Base-by-base conservation (phyloP, 345 rosid genomes). In the Combretum micranthum region DNA sequence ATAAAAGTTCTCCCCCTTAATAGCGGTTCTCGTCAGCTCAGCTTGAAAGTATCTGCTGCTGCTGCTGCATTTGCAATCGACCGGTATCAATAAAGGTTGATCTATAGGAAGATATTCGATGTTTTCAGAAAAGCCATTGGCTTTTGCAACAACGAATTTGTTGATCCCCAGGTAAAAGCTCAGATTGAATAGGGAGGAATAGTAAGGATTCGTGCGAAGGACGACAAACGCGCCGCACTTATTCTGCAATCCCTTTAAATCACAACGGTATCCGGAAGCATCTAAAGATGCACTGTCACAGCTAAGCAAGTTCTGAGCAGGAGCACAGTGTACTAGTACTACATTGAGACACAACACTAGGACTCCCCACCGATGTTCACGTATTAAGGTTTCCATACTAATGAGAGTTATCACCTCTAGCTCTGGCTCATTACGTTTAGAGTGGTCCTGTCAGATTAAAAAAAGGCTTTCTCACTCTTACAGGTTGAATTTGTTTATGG, bases 1-100 rank as follows among this genome's bases (percentile, higher is more conserved):
- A 55, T 62, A 59, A 64, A 90, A 81, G 50, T 76, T 83, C 74
- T 84, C 92, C 15, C 95, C 88, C 60, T 71, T 68, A 25, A 68
- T 47, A n/a, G 79, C 66, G 15, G 77, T 76, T 62, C 75, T 83
- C 4, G 63, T 64, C 42, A 84, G 49, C 57, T 59, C 66, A 37
- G 97, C 90, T 69, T 78, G 77, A 55, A 76, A 90, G 66, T 71
- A 42, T 18, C 78, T 72, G 46, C 73, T 80, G 53, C 60, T 68
- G 26, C 26, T 43, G 50, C 21, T 15, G 72, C 97, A 90, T 60
- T 63, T 75, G 61, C 97, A 90, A 19, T 69, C 65, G 10, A 87
- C 75, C 3, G 93, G 90, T 51, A 90, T 67, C 57, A 83, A 64
- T 50, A 77, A 60, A 61, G 79, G 81, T 70, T 71, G 82, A 62